These are phyloP conservation scores for Sarcodon sp. DNA, from an alignment of 768 basidiomycete species.

Conservation along the genomic window DNA sequence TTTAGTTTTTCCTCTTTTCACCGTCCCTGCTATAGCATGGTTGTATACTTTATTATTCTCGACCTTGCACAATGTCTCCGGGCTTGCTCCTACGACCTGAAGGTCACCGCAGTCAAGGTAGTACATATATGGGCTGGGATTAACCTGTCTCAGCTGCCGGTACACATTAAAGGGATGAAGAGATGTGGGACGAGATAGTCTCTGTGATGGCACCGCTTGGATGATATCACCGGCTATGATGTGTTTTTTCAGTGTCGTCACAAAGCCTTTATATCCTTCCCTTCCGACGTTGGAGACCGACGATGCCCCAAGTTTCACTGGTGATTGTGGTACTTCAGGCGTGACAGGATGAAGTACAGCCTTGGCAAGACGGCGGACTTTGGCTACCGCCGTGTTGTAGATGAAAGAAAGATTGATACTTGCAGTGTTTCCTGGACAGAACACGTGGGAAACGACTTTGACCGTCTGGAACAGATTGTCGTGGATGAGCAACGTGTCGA, in stretches of 20 bases:
- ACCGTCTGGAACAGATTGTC: conserved; percentile 94
- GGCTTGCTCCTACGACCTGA: conserved; percentile 95
- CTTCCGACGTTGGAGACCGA: conserved; percentile 87
- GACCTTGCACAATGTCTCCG: conserved; percentile 95
- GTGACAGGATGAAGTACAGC: conserved; percentile 36
- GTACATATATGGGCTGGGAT: conserved; percentile 99
- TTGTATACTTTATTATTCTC: conserved; percentile 87
- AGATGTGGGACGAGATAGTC: conserved; percentile 71
- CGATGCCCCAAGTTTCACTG: conserved; percentile 50
- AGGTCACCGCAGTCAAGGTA: conserved; percentile 89
- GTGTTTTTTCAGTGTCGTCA: conserved; percentile 85
- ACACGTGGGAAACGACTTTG: conserved; percentile 95
- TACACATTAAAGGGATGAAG: conserved; percentile 98
- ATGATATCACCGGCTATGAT: conserved; percentile 97
- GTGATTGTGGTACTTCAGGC: conserved; percentile 56
- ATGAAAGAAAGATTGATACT: conserved; percentile 63
- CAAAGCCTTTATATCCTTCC: conserved; percentile 82
- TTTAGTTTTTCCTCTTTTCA: conserved; percentile 68
- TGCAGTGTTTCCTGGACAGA: conserved; percentile 60
- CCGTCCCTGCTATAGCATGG: conserved; percentile 96
- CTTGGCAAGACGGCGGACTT: conserved; percentile 74
- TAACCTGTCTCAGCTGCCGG: conserved; percentile 83
- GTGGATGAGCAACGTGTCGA: conserved; percentile 90
- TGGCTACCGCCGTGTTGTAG: conserved; percentile 80
- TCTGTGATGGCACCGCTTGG: conserved; percentile 95